Percentiles rank a stretch among this genome's conserved stretches.
phyloP scores from a whole-genome alignment of 2,329 filamentous ascomycete species.

The Colletotrichum sojae region DNA sequence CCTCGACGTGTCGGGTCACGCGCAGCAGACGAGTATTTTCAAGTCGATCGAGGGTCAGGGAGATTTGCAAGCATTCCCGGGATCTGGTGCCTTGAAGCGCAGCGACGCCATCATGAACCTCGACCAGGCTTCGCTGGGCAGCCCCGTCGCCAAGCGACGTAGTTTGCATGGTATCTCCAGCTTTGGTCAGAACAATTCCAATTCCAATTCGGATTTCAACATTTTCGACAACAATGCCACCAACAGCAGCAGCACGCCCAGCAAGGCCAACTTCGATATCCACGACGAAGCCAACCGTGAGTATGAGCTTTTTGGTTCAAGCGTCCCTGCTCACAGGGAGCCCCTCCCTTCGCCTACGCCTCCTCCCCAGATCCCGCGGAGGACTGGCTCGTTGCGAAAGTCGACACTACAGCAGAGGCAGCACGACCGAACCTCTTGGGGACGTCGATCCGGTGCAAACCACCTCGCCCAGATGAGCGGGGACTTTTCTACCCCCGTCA shows the following conservation, averaged over 20 bases:
- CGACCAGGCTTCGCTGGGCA: slow-evolving; percentile 83
- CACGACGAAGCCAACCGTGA: slow-evolving; percentile 60
- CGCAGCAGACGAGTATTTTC: slow-evolving; percentile 62
- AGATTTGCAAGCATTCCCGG: slow-evolving; percentile 56
- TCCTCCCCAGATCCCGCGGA: slow-evolving; percentile 71
- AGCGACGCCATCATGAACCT: slow-evolving; percentile 92
- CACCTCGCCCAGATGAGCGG: slow-evolving; percentile 64
- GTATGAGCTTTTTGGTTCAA: slow-evolving; percentile 65
- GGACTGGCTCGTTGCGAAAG: slow-evolving; percentile 84
- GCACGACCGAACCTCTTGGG: slow-evolving; percentile 76
- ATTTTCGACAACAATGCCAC: slow-evolving; percentile 77
- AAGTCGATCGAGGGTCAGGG: slow-evolving; percentile 67
- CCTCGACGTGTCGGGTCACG: slow-evolving; percentile 68
- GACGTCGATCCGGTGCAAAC: slow-evolving; percentile 70
- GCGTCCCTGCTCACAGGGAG: slow-evolving; percentile 55
- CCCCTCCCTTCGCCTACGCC: slow-evolving; percentile 61
- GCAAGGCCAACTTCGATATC: slow-evolving; percentile 60
- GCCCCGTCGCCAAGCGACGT: slow-evolving; percentile 90
- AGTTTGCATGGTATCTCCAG: slow-evolving; percentile 84
- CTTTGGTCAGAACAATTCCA: slow-evolving; percentile 65
- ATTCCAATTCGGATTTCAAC: slow-evolving; percentile 78
- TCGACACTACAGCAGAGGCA: slow-evolving; percentile 91
- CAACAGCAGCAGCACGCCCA: slow-evolving; percentile 55
- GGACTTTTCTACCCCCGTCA: slow-evolving; percentile 70
- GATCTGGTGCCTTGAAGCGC: slow-evolving; percentile 90